Base-by-base conservation (phyloP, 768 basidiomycete species). In the Lyophyllum shimeji region DNA sequence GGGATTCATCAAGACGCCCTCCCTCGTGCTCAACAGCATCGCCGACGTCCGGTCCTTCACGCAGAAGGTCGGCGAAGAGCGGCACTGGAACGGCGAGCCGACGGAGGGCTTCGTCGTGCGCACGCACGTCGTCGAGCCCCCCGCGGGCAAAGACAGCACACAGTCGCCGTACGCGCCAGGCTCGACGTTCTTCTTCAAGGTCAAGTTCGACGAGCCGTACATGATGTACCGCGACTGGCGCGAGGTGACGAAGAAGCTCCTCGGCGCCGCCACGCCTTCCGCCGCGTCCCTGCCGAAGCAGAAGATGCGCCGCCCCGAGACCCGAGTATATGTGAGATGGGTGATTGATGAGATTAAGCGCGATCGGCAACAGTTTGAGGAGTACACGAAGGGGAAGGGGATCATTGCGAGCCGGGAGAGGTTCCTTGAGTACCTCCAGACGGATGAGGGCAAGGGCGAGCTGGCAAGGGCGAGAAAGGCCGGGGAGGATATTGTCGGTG, bases 161-260 rank as follows among this genome's bases (percentile, higher is more conserved):
- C 57, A 65, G 17, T 79, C 82, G 0, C 95, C 94, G 0, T 97
- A 98, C 66, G 69, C 78, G 0, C 71, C 86, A 0, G 92, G 89
- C 27, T 84, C 89, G 1, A 88, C 93, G 0, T 96, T 98, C 79
- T 98, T 99, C 81, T 98, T 97, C 86, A 99, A 99, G 68, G 81
- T 98, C 75, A 99, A 99, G 69, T 98, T 98, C 70, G 95, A 98
- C 70, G 93, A 98, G 66, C 96, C 96, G 2, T 99, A 99, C 69
- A 86, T 98, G 82, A 95, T 96, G 86, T 98, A 97, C 73, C 88
- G 97, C 53, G 92, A 95, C 67, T 98, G 95, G 94, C 82, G 96
- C 53, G 96, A 98, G 71, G 79, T 95, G 50, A 98, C 97, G 6
- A 91, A 92, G 68, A 71, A 69, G 11, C 76, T 96, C n/a, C 76